phyloP scores from a whole-genome alignment of 441 rosid genomes.

The Hura crepitans region DNA sequence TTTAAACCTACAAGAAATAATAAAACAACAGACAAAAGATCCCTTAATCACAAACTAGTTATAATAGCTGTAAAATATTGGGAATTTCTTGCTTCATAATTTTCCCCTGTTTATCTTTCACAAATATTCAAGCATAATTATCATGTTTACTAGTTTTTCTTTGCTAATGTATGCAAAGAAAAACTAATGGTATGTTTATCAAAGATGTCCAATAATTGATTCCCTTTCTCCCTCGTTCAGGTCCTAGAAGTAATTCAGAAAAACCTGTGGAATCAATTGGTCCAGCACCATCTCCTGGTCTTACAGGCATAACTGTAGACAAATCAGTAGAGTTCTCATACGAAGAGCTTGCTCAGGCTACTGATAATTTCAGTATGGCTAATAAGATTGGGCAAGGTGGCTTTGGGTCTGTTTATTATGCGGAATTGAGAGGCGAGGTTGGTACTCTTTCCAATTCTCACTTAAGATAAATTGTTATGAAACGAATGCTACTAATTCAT shows the following conservation, averaged over 20 bases:
- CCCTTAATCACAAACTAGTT: background rate
- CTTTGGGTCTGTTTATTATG: slow-evolving; percentile 86
- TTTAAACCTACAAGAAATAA: background rate
- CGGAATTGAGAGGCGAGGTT: slow-evolving; percentile 92
- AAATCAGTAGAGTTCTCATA: slow-evolving; percentile 41
- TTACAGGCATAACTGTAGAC: slow-evolving; percentile 67
- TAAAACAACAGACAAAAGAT: background rate
- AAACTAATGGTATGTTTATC: slow-evolving; percentile 3
- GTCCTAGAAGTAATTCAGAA: slow-evolving; percentile 28
- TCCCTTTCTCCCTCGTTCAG: slow-evolving; percentile 26
- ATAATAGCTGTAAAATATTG: background rate
- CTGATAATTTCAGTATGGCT: slow-evolving; percentile 63
- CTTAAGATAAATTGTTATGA: slow-evolving; percentile 1
- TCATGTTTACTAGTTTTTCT: background rate
- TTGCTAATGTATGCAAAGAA: slow-evolving; percentile 4
- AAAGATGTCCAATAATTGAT: slow-evolving; percentile 10
- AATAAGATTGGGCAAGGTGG: slow-evolving; percentile 90
- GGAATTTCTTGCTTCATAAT: background rate
- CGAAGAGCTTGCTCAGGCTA: slow-evolving; percentile 36
- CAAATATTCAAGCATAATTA: background rate
- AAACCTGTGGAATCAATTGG: slow-evolving; percentile 37
- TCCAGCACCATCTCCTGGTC: slow-evolving; percentile 34
- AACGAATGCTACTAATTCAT: background rate
- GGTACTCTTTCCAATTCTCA: slow-evolving; percentile 18
- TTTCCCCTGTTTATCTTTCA: background rate